Evolutionary conservation across 495 filamentous ascomycete species (phyloP).

Genomic region (Hypoxylon fragiforme): DNA sequence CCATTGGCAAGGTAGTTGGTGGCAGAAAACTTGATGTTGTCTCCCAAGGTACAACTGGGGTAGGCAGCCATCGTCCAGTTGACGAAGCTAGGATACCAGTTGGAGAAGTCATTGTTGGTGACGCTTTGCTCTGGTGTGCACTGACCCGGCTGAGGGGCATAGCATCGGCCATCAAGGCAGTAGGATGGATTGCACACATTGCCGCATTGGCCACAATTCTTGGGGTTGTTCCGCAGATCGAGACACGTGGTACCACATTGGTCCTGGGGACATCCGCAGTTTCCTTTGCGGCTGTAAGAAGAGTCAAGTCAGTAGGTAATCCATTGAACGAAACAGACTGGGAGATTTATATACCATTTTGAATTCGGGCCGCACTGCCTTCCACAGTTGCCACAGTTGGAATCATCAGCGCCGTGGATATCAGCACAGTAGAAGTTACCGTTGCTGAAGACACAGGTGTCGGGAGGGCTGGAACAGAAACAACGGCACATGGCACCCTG

Average conservation of each 20-base stretch:
- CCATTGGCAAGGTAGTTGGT: slow-evolving; percentile 13
- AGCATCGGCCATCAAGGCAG: slow-evolving; percentile 15
- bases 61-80: slow-evolving; percentile 18
- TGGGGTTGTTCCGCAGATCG: slow-evolving; percentile 13
- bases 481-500: slow-evolving; percentile 9
- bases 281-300: slow-evolving; percentile 1
- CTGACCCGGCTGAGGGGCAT: slow-evolving; percentile 8
- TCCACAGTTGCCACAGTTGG: slow-evolving; percentile 10
- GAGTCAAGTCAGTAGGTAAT: not conserved
- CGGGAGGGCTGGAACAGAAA: slow-evolving; percentile 3
- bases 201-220: slow-evolving; percentile 11
- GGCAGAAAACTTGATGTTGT: slow-evolving; percentile 11
- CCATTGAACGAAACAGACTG: not conserved
- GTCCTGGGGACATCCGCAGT: slow-evolving; percentile 7
- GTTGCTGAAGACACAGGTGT: slow-evolving; percentile 1
- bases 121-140: slow-evolving; percentile 8
- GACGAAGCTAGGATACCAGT: slow-evolving; percentile 1
- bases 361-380: slow-evolving; percentile 7
- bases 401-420: slow-evolving; percentile 1
- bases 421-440: slow-evolving; percentile 7
- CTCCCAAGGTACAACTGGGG: not conserved
- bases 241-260: slow-evolving; percentile 13
- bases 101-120: slow-evolving; percentile 8
- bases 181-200: slow-evolving; percentile 11
- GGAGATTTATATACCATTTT: slow-evolving; percentile 2